A percentile compares a stretch with the other conserved stretches of the same genome.
These are phyloP conservation scores for Stachybotrys chartarum DNA, from an alignment of 2,329 filamentous ascomycete species.

Conservation along the genomic window DNA sequence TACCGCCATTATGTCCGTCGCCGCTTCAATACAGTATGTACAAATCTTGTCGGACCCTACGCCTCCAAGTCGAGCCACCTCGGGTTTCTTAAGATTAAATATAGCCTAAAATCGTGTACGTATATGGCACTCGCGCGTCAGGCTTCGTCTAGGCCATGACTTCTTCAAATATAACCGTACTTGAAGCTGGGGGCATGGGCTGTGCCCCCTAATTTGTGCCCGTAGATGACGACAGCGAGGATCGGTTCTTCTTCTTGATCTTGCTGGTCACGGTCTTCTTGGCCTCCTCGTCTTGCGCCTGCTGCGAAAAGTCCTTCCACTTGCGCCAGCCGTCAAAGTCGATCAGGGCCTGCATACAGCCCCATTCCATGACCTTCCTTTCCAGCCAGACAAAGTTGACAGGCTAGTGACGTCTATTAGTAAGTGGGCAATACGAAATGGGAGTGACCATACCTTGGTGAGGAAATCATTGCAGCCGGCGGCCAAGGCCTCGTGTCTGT, in stretches of 20 bases:
- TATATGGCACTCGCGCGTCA: neutral
- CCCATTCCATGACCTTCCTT: constrained; percentile 98
- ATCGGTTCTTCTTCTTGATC: constrained; percentile 38
- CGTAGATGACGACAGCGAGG: constrained; percentile 21
- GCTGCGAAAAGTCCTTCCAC: constrained; percentile 77
- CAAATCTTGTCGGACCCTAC: neutral
- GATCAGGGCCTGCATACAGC: constrained; percentile 98
- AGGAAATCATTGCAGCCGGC: constrained; percentile 98
- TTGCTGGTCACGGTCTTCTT: constrained; percentile 29
- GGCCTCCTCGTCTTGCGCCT: constrained; percentile 34
- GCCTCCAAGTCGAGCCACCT: too few relatives aligned
- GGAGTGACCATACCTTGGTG: constrained; percentile 65
- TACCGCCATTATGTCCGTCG: neutral
- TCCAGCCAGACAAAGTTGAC: constrained; percentile 98
- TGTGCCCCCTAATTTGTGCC: neutral
- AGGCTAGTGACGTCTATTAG: constrained; percentile 48
- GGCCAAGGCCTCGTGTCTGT: constrained; percentile 88
- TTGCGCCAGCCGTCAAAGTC: constrained; percentile 97
- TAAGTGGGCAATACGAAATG: neutral
- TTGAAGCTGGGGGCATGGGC: too few relatives aligned
- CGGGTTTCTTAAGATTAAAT: neutral
- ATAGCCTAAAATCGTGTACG: neutral
- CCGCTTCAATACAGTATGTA: neutral
- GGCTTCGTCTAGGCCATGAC: neutral
- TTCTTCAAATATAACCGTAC: too few relatives aligned